These are phyloP conservation scores for Pseudogymnoascus sp. DNA, from an alignment of 2,329 filamentous ascomycete species.

Conservation along the genomic window DNA sequence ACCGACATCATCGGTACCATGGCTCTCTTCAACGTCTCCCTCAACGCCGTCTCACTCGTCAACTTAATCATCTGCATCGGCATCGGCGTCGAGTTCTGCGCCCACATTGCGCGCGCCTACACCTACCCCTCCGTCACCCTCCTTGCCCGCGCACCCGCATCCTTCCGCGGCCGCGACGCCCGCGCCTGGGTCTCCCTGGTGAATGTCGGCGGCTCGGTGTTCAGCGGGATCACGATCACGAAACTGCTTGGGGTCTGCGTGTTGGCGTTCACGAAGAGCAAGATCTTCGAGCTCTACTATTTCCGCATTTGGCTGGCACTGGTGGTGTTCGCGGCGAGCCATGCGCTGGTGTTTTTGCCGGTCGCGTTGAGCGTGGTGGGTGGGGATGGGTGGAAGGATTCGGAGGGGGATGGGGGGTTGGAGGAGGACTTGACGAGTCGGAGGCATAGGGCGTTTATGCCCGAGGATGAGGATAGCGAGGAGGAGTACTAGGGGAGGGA, in stretches of 20 bases:
- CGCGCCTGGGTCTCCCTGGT: constrained; percentile 88
- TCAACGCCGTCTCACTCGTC: constrained; percentile 92
- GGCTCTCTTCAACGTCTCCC: constrained; percentile 77
- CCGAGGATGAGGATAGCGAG: constrained; percentile 60
- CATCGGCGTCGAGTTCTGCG: constrained; percentile 95
- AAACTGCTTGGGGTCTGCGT: constrained; percentile 90
- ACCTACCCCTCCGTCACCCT: constrained; percentile 81
- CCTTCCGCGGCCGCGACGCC: constrained; percentile 74
- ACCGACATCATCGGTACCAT: constrained; percentile 93
- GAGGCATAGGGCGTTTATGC: constrained; percentile 67
- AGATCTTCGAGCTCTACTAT: constrained; percentile 99
- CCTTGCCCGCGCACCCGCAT: constrained; percentile 70
- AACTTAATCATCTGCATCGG: constrained; percentile 96
- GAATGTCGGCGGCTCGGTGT: constrained; percentile 89
- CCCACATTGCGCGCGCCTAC: constrained; percentile 91
- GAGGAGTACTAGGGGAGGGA: constrained; percentile 12
- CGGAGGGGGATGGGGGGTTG: constrained; percentile 73
- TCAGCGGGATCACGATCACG: constrained; percentile 92
- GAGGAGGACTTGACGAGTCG: constrained; percentile 80
- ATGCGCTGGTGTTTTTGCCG: constrained; percentile 85
- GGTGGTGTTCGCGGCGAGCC: constrained; percentile 78
- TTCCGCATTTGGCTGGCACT: constrained; percentile 94
- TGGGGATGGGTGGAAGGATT: constrained; percentile 77
- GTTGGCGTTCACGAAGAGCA: constrained; percentile 87
- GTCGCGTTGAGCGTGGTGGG: constrained; percentile 81